These are phyloP conservation scores for Phaeosphaeriaceae sp. DNA, from an alignment of 2,329 filamentous ascomycete genomes.

Conservation along the genomic window DNA sequence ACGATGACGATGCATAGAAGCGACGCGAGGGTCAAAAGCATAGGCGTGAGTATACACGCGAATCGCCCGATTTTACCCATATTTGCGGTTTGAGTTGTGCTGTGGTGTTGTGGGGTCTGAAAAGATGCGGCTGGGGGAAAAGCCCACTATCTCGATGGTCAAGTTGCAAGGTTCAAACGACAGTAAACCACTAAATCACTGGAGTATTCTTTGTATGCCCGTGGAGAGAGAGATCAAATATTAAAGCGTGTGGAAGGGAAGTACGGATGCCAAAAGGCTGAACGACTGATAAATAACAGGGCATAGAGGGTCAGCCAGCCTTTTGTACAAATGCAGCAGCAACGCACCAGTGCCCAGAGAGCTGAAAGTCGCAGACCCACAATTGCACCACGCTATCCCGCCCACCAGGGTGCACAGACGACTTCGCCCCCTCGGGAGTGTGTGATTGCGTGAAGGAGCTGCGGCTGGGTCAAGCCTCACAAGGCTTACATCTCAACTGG, in stretches of 20 bases:
- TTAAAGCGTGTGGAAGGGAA: not conserved
- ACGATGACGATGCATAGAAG: constrained; percentile 71
- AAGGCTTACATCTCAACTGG: not conserved
- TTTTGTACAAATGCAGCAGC: constrained; percentile 4
- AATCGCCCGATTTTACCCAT: constrained; percentile 80
- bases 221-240: too few species aligned
- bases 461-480: constrained; percentile 8
- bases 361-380: constrained; percentile 10
- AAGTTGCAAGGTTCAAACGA: not conserved
- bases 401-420: not conserved
- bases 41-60: constrained; percentile 86
- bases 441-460: not conserved
- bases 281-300: not conserved
- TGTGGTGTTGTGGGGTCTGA: constrained; percentile 1
- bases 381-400: not conserved
- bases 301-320: constrained; percentile 3
- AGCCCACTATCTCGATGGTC: not conserved
- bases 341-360: not conserved
- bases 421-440: constrained; percentile 6
- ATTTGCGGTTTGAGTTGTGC: constrained; percentile 31
- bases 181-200: not conserved
- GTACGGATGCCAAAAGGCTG: not conserved
- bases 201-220: too few species aligned
- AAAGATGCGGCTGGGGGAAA: constrained; percentile 15
- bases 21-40: constrained; percentile 78